These are phyloP conservation scores for Hypericum androsaemum DNA, from an alignment of 345 rosid genomes.

Conservation along the genomic window DNA sequence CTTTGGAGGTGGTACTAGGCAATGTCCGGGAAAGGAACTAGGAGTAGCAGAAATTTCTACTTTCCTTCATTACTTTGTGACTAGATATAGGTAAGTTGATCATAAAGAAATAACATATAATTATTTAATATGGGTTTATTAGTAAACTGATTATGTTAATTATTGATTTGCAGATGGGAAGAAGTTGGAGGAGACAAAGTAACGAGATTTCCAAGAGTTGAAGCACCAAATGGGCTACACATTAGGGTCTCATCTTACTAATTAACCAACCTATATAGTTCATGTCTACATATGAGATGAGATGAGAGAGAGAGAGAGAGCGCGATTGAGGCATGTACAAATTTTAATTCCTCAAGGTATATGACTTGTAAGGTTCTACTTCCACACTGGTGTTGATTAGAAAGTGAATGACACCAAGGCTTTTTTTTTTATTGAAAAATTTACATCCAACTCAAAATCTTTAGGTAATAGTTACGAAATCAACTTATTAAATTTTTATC, in stretches of 20 bases:
- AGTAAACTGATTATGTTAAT: not conserved
- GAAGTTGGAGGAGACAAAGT: slow-evolving; percentile 6
- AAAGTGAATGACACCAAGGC: no score
- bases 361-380: not conserved
- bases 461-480: no score
- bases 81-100: slow-evolving; percentile 47
- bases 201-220: slow-evolving; percentile 6
- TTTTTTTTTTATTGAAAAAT: no score
- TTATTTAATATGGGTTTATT: not conserved
- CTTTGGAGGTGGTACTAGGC: slow-evolving; percentile 88
- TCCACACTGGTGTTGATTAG: no score
- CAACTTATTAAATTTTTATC: no score
- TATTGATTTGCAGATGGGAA: slow-evolving; percentile 2
- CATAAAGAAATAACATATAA: not conserved
- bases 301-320: not conserved
- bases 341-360: no score
- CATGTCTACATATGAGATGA: not conserved
- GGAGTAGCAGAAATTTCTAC: slow-evolving; percentile 84
- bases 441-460: no score
- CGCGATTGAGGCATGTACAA: not conserved
- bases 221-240: slow-evolving; percentile 5
- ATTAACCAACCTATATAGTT: not conserved
- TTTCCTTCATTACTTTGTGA: slow-evolving; percentile 84
- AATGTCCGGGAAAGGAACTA: slow-evolving; percentile 89
- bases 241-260: not conserved